Evolutionary conservation across 2,329 filamentous ascomycete genomes (phyloP), one percentile per base, ranked within the genome.

Genomic region (Raffaelea ambrosiae): DNA sequence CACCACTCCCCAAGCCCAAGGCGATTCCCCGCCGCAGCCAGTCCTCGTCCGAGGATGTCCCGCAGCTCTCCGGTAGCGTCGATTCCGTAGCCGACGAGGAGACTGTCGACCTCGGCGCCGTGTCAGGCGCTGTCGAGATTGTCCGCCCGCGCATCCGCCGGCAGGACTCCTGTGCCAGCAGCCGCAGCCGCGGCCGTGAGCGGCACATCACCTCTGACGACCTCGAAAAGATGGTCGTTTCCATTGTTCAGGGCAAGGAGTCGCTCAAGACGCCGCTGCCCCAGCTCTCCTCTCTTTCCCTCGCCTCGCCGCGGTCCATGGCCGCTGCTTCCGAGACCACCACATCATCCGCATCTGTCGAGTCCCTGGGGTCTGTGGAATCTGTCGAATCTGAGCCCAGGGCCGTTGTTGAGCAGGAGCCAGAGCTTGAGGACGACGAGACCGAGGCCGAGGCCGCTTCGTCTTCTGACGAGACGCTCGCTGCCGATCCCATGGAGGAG

Each of bases 201-300:
- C 85, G 87, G 60, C 90, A 95, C 67, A 91, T 96, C 56, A 94
- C 89, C n/a, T 88, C 91, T 7, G 79, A 88, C 59, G 87, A 93
- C 58, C 76, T 97, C 26, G 88, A 95, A 66, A 94, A 94, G 70
- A 94, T 97, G 79, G 88, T 96, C 39, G 81, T 86, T 48, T 88
- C 84, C 36, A 96, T 96, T 48, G 93, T 96, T 62, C 87, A 94
- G 65, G 85, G 93, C 66, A 88, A 87, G 66, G 81, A 82, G 64
- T 76, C 76, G 41, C 72, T 91, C 55, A 67, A 66, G 54, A 68
- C 72, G 45, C 79, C 72, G 57, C 65, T 81, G 9, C 72, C 76
- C 18, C 60, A 63, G 43, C 63, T 57, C 56, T 61, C n/a, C 59
- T 40, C 11, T 13, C 38, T 13, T 36, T 21, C 41, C 18, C 21